Evolutionary conservation across 2,329 filamentous ascomycete species (phyloP).

Genomic region (Aspergillus ruber): DNA sequence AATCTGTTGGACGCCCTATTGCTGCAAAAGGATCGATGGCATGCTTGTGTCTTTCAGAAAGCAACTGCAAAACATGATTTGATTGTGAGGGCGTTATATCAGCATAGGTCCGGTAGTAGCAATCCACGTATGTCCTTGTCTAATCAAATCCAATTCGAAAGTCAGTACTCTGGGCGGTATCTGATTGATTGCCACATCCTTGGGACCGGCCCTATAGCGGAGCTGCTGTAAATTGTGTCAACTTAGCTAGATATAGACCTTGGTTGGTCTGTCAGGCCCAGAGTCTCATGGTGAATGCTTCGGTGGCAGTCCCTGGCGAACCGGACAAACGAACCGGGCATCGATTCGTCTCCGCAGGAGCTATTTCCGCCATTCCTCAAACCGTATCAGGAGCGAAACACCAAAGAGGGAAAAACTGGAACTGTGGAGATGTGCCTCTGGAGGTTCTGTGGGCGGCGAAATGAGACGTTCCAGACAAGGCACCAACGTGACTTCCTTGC

Average conservation of each 20-base stretch:
- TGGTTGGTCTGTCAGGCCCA: not conserved
- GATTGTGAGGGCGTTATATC: too few relatives aligned
- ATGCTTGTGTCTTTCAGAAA: too few relatives aligned
- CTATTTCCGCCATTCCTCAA: not conserved
- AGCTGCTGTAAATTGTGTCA: not conserved
- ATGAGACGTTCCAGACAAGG: not conserved
- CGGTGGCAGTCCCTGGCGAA: slow-evolving; percentile 16
- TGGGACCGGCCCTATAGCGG: not conserved
- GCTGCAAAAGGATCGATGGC: too few relatives aligned
- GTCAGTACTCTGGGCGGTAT: not conserved
- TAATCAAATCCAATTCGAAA: not conserved
- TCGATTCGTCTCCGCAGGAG: slow-evolving; percentile 2
- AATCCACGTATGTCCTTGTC: not conserved
- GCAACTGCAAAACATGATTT: too few relatives aligned
- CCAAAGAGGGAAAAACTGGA: slow-evolving; percentile 4
- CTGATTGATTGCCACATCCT: not conserved
- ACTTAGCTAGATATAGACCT: not conserved
- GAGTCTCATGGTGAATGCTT: not conserved
- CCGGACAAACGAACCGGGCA: slow-evolving; percentile 15
- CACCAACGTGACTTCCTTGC: slow-evolving; percentile 1
- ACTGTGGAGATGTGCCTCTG: slow-evolving; percentile 1
- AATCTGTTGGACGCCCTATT: too few relatives aligned
- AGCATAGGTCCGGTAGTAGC: not conserved
- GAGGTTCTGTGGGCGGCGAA: not conserved
- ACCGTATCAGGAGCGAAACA: not conserved